A percentile compares a stretch with the other conserved stretches of the same genome.
These are phyloP conservation scores for Aureobasidium sp. DNA, from an alignment of 2,329 filamentous ascomycete genomes.

Conservation along the genomic window DNA sequence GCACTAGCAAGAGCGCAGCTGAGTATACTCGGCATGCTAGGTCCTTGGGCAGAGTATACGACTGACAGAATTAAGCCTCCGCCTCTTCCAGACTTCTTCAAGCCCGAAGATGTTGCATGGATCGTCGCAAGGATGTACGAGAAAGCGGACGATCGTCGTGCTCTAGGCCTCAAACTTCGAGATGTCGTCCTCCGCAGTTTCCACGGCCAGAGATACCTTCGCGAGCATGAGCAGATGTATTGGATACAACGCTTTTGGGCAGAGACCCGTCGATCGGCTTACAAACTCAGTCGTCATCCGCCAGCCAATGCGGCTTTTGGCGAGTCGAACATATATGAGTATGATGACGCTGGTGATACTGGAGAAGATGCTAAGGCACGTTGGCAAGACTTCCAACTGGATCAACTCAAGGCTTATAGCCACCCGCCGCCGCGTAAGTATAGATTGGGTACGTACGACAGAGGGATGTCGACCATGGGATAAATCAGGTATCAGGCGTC, in stretches of 20 bases:
- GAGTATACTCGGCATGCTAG: slow-evolving; percentile 53
- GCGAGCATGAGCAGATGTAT: slow-evolving; percentile 30
- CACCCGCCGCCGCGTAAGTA: slow-evolving; percentile 1
- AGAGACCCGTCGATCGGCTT: slow-evolving; percentile 12
- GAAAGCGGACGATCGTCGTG: slow-evolving; percentile 48
- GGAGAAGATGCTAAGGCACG: slow-evolving; percentile 13
- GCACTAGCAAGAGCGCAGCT: slow-evolving; percentile 55
- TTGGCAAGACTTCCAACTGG: slow-evolving; percentile 18
- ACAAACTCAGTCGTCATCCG: slow-evolving; percentile 11
- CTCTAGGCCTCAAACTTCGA: slow-evolving; percentile 52
- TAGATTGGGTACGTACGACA: background rate
- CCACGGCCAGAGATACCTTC: slow-evolving; percentile 51
- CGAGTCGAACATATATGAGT: slow-evolving; percentile 14
- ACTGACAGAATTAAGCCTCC: slow-evolving; percentile 40
- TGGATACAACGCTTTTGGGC: slow-evolving; percentile 21
- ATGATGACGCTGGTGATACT: slow-evolving; percentile 17
- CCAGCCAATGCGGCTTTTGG: slow-evolving; percentile 13
- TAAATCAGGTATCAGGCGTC: background rate
- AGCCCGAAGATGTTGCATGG: slow-evolving; percentile 42
- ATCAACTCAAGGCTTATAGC: slow-evolving; percentile 1
- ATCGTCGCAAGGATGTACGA: slow-evolving; percentile 54
- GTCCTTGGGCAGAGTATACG: slow-evolving; percentile 54
- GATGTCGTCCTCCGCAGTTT: slow-evolving; percentile 54
- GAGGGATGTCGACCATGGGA: background rate
- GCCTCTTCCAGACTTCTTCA: slow-evolving; percentile 44